phyloP scores from a whole-genome alignment of 768 basidiomycete genomes.

The Lentinula detonsa region DNA sequence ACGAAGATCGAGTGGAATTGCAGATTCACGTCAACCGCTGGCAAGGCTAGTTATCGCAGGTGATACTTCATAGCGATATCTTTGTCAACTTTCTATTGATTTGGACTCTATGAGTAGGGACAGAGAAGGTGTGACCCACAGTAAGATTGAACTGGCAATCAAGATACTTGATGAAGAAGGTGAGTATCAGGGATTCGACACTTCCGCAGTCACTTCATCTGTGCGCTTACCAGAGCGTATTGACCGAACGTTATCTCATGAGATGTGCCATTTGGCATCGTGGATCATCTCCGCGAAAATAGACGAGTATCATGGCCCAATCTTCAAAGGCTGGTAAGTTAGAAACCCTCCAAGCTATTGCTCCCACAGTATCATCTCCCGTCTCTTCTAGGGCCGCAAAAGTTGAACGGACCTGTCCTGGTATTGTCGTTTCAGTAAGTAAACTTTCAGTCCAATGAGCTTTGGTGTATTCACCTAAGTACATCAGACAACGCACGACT shows the following conservation, averaged over 20 bases:
- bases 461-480: background rate
- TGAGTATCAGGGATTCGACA: constrained; percentile 20
- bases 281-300: constrained; percentile 75
- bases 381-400: constrained; percentile 48
- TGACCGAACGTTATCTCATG: constrained; percentile 77
- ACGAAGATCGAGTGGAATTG: constrained; percentile 66
- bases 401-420: constrained; percentile 62
- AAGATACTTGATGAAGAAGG: constrained; percentile 80
- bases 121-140: constrained; percentile 50
- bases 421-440: constrained; percentile 66
- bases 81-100: background rate
- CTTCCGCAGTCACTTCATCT: background rate
- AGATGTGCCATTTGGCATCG: constrained; percentile 88
- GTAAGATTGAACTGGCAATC: constrained; percentile 71
- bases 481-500: constrained; percentile 60
- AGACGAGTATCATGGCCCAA: constrained; percentile 66
- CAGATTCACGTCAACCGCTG: constrained; percentile 61
- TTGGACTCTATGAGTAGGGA: constrained; percentile 26
- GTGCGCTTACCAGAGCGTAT: constrained; percentile 53
- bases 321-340: constrained; percentile 67
- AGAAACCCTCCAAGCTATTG: background rate
- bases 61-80: constrained; percentile 13
- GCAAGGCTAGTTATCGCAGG: constrained; percentile 62
- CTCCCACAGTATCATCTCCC: background rate
- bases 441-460: background rate